phyloP scores from a whole-genome alignment of 345 rosid genomes.

The Sonneratia alba region DNA sequence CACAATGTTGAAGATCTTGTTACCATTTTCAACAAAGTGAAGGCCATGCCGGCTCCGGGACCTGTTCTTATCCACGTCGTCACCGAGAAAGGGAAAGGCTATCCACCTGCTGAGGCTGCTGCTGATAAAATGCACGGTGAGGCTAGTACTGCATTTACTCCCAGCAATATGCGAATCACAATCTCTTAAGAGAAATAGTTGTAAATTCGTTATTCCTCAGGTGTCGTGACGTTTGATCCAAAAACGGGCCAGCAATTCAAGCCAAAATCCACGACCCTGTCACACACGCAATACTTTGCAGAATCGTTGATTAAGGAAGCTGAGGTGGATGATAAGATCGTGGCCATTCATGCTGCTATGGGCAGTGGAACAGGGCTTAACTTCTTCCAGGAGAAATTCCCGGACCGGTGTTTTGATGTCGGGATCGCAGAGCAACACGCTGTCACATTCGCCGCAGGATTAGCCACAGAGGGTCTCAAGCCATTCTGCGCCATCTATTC shows the following conservation, averaged over 20 bases:
- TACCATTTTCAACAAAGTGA: constrained; percentile 43
- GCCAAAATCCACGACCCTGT: constrained; percentile 39
- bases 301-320: constrained; percentile 62
- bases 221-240: constrained; percentile 57
- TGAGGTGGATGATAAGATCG: constrained; percentile 44
- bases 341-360: constrained; percentile 79
- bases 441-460: constrained; percentile 72
- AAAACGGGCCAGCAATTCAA: constrained; percentile 53
- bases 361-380: constrained; percentile 80
- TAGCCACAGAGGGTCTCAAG: constrained; percentile 64
- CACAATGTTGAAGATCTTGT: constrained; percentile 62
- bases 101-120: constrained; percentile 71
- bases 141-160: background rate
- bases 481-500: constrained; percentile 81
- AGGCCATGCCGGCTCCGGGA: constrained; percentile 64
- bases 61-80: constrained; percentile 62
- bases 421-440: constrained; percentile 80
- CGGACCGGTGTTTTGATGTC: constrained; percentile 69
- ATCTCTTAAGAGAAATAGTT: background rate
- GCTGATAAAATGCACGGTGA: constrained; percentile 74
- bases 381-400: constrained; percentile 54
- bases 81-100: constrained; percentile 73
- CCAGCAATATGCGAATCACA: background rate
- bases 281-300: constrained; percentile 57
- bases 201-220: constrained; percentile 16